Conservation (phyloP, 2,329 filamentous ascomycete species). For the Colletotrichum euphorbiae region DNA sequence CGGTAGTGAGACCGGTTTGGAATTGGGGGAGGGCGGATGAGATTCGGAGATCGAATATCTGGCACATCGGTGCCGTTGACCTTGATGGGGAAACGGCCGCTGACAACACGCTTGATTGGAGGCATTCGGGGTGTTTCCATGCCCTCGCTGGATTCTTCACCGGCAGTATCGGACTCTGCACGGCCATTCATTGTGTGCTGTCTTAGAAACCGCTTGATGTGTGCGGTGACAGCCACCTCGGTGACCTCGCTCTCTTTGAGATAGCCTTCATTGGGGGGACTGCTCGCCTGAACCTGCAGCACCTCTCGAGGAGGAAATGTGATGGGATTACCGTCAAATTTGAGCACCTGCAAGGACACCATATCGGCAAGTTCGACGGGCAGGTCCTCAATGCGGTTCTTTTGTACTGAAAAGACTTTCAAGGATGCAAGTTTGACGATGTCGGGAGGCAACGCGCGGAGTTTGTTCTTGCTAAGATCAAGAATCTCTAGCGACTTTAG, state of each 20-base stretch:
- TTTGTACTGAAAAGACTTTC: constrained; percentile 88
- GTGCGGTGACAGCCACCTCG: constrained; percentile 68
- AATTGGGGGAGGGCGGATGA: constrained; percentile 78
- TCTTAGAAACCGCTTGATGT: constrained; percentile 71
- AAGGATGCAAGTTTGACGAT: constrained; percentile 85
- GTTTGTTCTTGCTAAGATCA: constrained; percentile 89
- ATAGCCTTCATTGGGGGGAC: constrained; percentile 65
- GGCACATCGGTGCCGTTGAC: constrained; percentile 79
- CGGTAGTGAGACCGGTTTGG: constrained; percentile 86
- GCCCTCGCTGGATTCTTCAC: constrained; percentile 76
- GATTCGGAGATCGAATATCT: constrained; percentile 75
- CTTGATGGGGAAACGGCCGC: constrained; percentile 75
- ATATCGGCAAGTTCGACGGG: constrained; percentile 89
- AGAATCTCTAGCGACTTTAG: constrained; percentile 90
- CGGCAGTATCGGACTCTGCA: constrained; percentile 66
- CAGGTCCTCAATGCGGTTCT: constrained; percentile 87
- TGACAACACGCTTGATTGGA: constrained; percentile 68
- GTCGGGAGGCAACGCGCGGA: constrained; percentile 80
- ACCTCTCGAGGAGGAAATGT: constrained; percentile 81
- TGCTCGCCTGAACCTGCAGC: constrained; percentile 68
- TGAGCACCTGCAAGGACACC: constrained; percentile 88
- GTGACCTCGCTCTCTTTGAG: constrained; percentile 73
- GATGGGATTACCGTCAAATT: constrained; percentile 86
- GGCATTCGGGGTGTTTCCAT: constrained; percentile 83
- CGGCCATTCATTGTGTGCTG: constrained; percentile 64